Conservation (phyloP, 2,329 filamentous ascomycete genomes). For the Zymoseptoria crescenta region DNA sequence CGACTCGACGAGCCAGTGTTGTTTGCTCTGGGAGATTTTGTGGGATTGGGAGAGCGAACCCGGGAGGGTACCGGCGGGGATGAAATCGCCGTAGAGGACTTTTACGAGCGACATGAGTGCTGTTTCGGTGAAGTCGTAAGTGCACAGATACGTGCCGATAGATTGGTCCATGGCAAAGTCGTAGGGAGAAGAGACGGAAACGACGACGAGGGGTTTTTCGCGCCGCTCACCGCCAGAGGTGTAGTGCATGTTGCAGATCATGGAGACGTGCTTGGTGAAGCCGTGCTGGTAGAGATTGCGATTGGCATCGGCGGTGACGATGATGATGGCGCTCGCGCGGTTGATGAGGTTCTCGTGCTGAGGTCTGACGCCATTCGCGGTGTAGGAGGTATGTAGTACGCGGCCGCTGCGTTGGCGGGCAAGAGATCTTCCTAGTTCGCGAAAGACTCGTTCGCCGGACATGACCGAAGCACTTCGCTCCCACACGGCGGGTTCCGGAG, state of each 20-base stretch:
- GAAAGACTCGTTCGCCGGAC: conserved; percentile 88
- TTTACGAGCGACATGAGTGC: conserved; percentile 78
- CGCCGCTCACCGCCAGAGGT: conserved; percentile 61
- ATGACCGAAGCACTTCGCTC: conserved; percentile 60
- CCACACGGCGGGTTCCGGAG: conserved; percentile 48
- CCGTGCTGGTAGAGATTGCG: conserved; percentile 88
- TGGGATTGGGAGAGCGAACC: conserved; percentile 79
- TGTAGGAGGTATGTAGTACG: conserved; percentile 89
- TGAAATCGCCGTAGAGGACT: conserved; percentile 69
- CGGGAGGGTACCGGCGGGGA: conserved; percentile 49
- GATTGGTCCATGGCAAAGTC: conserved; percentile 90
- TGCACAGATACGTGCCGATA: conserved; percentile 89
- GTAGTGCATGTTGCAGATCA: conserved; percentile 80
- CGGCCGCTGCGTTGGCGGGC: conserved; percentile 79
- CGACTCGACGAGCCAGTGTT: conserved; percentile 88
- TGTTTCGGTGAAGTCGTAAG: conserved; percentile 92
- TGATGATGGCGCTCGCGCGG: conserved; percentile 76
- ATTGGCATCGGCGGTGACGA: conserved; percentile 89
- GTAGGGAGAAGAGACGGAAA: conserved; percentile 90
- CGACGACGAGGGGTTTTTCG: conserved; percentile 80
- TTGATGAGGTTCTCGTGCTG: conserved; percentile 91
- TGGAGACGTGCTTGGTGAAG: conserved; percentile 91
- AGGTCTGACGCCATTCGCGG: conserved; percentile 81
- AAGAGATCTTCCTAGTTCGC: conserved; percentile 79
- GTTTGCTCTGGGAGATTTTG: conserved; percentile 78